A percentile compares a stretch with the other conserved stretches of the same genome.
Conservation (phyloP, 768 basidiomycete species). For the Tulasnella sp. region DNA sequence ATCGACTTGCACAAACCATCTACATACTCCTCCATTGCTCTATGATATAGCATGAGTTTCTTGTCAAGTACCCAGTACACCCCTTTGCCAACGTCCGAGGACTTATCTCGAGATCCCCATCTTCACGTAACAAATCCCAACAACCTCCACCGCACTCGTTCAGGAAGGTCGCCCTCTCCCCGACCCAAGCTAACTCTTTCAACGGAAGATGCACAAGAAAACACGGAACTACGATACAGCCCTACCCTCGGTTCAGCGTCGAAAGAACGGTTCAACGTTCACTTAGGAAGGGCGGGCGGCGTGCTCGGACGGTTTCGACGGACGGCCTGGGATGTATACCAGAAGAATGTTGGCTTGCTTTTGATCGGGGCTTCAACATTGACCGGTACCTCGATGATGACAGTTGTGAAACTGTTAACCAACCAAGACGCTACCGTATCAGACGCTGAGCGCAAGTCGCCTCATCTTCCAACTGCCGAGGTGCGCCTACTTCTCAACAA, state of each 20-base stretch:
- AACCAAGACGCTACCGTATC: slow-evolving; percentile 1
- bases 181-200: neutral
- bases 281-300: neutral
- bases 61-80: neutral
- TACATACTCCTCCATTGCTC: neutral
- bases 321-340: slow-evolving; percentile 10
- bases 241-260: neutral
- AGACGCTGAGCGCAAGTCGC: neutral
- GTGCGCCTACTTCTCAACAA: neutral
- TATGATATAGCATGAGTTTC: neutral
- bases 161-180: neutral
- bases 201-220: neutral
- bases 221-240: neutral
- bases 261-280: neutral
- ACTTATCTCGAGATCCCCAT: neutral
- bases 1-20: neutral
- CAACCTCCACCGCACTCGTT: neutral
- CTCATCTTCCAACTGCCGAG: slow-evolving; percentile 3
- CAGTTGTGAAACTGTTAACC: slow-evolving; percentile 19
- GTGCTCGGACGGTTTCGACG: neutral
- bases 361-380: slow-evolving; percentile 14
- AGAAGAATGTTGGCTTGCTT: slow-evolving; percentile 14
- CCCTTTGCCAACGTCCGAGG: neutral
- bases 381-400: slow-evolving; percentile 1
- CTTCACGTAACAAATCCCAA: neutral